Percentiles rank a stretch among this genome's conserved stretches.
Evolutionary conservation across 192 early-diverging fungal genomes (phyloP).

Genomic region (Coemansia sp.): DNA sequence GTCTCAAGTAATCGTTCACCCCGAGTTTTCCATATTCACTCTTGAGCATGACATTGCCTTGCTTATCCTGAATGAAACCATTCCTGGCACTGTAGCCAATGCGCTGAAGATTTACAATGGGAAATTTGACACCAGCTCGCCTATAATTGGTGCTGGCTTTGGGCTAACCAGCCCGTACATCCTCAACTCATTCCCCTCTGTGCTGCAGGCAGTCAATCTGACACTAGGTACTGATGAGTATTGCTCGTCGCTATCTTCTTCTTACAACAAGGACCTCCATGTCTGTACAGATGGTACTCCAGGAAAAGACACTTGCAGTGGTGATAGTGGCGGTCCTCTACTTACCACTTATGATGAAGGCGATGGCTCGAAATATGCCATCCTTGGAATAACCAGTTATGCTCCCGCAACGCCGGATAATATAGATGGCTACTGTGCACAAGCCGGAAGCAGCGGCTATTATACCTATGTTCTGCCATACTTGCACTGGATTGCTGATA

Average conservation of each 20-base stretch:
- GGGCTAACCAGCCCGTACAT: conserved; percentile 18
- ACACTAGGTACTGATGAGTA: conserved; percentile 11
- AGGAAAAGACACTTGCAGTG: conserved; percentile 44
- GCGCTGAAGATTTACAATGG: conserved; percentile 17
- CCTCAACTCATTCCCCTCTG: background rate
- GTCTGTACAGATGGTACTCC: conserved; percentile 38
- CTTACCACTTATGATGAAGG: conserved; percentile 2
- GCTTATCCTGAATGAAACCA: conserved; percentile 12
- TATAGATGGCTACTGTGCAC: conserved; percentile 31
- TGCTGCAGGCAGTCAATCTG: conserved; percentile 24
- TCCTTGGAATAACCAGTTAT: conserved; percentile 34
- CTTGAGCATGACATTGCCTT: conserved; percentile 35
- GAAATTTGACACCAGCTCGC: background rate
- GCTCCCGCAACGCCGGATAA: conserved; percentile 17
- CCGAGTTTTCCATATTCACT: conserved; percentile 5
- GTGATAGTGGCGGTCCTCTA: conserved; percentile 49
- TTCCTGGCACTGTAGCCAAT: conserved; percentile 13
- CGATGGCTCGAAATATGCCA: background rate
- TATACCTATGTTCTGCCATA: conserved; percentile 30
- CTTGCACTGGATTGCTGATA: conserved; percentile 25
- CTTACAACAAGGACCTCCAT: conserved; percentile 8
- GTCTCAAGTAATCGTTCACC: conserved; percentile 6
- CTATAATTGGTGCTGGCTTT: conserved; percentile 25
- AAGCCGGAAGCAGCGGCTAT: conserved; percentile 17
- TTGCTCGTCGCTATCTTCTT: conserved; percentile 7